Conservation (phyloP, 2,329 filamentous ascomycete species). For the Aspergillus fructus region DNA sequence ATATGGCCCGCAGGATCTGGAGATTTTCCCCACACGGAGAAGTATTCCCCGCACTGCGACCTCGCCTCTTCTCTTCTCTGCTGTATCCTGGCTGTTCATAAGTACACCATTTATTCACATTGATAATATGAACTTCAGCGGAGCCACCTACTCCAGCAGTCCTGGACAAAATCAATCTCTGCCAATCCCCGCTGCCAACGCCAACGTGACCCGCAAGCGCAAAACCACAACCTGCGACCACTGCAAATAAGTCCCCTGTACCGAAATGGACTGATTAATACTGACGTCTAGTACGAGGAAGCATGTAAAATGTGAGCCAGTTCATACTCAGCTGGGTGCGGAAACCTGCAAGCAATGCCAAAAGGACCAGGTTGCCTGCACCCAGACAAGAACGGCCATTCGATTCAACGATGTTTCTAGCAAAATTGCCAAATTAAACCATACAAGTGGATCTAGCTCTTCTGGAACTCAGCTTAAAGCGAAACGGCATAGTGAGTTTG, state of each 20-base stretch:
- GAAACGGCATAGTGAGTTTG: background rate
- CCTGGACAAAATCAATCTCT: background rate
- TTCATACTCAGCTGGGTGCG: too few species aligned
- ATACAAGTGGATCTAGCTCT: background rate
- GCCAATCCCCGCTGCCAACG: background rate
- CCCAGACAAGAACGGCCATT: background rate
- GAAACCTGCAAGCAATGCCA: background rate
- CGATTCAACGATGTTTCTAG: background rate
- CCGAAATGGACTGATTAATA: background rate
- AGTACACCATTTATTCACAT: too few species aligned
- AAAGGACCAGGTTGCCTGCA: background rate
- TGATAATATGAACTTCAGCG: background rate
- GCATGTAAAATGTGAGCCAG: background rate
- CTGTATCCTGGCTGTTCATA: too few species aligned
- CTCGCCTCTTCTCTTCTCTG: too few species aligned
- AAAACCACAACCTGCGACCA: background rate
- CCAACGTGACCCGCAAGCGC: constrained; percentile 1
- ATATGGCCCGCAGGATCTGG: background rate
- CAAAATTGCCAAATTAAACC: background rate
- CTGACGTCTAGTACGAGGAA: background rate
- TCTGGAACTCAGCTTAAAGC: background rate
- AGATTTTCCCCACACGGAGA: background rate
- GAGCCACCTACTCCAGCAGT: background rate
- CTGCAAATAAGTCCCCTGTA: constrained; percentile 1
- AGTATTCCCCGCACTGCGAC: background rate